Conservation (phyloP, 441 rosid genomes). For the Mallotus repandus region DNA sequence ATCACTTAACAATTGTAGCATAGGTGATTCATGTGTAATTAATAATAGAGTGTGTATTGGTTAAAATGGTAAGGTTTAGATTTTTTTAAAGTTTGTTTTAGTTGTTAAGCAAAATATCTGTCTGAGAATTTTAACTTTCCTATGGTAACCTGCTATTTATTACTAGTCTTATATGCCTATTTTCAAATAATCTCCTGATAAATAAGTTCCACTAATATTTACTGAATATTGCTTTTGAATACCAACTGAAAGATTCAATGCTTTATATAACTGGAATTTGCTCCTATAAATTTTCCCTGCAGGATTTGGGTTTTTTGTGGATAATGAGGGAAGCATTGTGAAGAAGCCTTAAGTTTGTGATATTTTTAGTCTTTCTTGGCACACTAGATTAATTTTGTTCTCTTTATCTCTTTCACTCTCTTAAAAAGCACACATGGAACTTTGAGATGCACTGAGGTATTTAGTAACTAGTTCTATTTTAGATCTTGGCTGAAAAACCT, state of each 20-base stretch:
- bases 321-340: slow-evolving; percentile 59
- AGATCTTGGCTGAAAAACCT: slow-evolving; percentile 2
- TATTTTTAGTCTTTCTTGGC: slow-evolving; percentile 2
- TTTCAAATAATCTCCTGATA: not conserved
- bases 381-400: not conserved
- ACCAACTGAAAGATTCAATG: not conserved
- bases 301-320: slow-evolving; percentile 77
- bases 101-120: not conserved
- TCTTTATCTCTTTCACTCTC: not conserved
- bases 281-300: not conserved
- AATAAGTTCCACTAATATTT: no score
- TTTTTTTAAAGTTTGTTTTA: slow-evolving; percentile 1
- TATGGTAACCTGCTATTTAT: not conserved
- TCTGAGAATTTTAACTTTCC: not conserved
- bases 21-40: slow-evolving; percentile 60
- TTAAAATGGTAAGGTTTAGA: slow-evolving; percentile 53
- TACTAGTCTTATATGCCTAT: not conserved
- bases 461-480: not conserved
- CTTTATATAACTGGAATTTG: not conserved
- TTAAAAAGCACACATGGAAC: not conserved
- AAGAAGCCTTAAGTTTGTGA: slow-evolving; percentile 76
- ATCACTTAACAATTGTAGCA: slow-evolving; percentile 51
- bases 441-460: not conserved
- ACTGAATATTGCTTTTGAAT: not conserved
- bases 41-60: slow-evolving; percentile 80